Evolutionary conservation across 331 rosid genomes (phyloP).

Genomic region (Quercus phellos): DNA sequence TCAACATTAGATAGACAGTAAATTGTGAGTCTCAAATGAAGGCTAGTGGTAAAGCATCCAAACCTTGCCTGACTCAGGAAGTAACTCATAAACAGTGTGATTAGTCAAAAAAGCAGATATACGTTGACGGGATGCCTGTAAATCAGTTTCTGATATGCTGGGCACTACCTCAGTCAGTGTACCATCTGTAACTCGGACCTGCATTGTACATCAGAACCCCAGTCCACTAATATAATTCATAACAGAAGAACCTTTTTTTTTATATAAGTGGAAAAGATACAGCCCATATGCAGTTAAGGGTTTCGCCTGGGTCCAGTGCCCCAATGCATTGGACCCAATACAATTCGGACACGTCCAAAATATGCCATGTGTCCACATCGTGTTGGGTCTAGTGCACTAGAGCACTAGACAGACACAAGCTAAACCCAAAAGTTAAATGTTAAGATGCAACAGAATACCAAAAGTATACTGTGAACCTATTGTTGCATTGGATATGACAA

Average conservation of each 20-base stretch:
- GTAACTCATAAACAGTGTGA: conserved; percentile 79
- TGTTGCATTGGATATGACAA: conserved; percentile 1
- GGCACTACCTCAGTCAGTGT: conserved; percentile 53
- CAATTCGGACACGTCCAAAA: too few species aligned
- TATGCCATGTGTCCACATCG: too few species aligned
- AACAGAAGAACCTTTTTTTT: neutral
- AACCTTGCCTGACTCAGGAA: conserved; percentile 99
- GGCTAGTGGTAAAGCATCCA: conserved; percentile 41
- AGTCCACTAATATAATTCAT: neutral
- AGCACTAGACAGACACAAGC: too few species aligned
- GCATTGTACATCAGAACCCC: conserved; percentile 20
- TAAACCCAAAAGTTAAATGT: neutral
- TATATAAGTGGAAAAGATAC: neutral
- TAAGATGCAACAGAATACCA: conserved; percentile 16
- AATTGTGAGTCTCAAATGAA: conserved; percentile 10
- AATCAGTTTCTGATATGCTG: conserved; percentile 66
- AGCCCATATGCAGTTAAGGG: neutral
- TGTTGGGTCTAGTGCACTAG: too few species aligned
- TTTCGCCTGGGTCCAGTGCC: too few species aligned
- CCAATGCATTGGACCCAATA: too few species aligned
- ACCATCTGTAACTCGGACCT: conserved; percentile 73
- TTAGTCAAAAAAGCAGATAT: conserved; percentile 71
- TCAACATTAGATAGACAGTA: conserved; percentile 2
- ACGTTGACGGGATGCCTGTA: conserved; percentile 76
- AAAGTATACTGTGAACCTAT: neutral